Conservation (phyloP, 352 stramenopile genomes). For the Phytophthora aleatoria region DNA sequence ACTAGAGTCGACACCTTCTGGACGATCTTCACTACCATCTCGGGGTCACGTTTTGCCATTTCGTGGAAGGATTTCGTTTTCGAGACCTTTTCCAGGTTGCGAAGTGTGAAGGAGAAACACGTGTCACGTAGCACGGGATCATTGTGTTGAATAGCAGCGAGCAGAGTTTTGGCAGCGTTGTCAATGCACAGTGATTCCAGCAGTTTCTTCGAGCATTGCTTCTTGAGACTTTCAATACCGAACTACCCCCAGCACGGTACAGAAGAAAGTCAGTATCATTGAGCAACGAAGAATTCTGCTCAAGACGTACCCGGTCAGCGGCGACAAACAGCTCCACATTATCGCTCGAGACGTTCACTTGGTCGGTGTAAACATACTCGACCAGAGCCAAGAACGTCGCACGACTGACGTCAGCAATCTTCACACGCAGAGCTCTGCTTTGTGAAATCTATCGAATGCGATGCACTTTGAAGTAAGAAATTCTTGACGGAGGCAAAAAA, state of each 20-base stretch:
- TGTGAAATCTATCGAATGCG: conserved; percentile 73
- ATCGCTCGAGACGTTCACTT: conserved; percentile 85
- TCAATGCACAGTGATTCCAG: conserved; percentile 92
- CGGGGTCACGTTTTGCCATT: conserved; percentile 96
- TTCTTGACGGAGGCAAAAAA: no score
- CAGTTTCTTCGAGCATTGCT: conserved; percentile 94
- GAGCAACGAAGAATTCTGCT: not conserved
- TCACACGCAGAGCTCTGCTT: conserved; percentile 69
- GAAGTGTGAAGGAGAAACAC: conserved; percentile 95
- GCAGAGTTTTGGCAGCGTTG: conserved; percentile 94
- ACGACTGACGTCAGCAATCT: conserved; percentile 89
- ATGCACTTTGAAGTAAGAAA: no score
- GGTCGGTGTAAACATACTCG: conserved; percentile 95
- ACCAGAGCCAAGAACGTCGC: conserved; percentile 92
- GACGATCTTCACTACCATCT: conserved; percentile 96
- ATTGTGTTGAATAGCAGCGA: conserved; percentile 93
- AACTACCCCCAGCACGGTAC: conserved; percentile 37
- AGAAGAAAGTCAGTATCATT: not conserved
- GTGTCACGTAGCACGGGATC: conserved; percentile 90
- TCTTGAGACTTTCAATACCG: conserved; percentile 77
- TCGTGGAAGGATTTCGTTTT: conserved; percentile 96
- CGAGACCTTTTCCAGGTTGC: conserved; percentile 96
- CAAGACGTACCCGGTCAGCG: conserved; percentile 63
- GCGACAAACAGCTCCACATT: conserved; percentile 91
- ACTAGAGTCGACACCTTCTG: conserved; percentile 51